Evolutionary conservation across 2,329 filamentous ascomycete species (phyloP).

Genomic region (Tolypocladium paradoxum): DNA sequence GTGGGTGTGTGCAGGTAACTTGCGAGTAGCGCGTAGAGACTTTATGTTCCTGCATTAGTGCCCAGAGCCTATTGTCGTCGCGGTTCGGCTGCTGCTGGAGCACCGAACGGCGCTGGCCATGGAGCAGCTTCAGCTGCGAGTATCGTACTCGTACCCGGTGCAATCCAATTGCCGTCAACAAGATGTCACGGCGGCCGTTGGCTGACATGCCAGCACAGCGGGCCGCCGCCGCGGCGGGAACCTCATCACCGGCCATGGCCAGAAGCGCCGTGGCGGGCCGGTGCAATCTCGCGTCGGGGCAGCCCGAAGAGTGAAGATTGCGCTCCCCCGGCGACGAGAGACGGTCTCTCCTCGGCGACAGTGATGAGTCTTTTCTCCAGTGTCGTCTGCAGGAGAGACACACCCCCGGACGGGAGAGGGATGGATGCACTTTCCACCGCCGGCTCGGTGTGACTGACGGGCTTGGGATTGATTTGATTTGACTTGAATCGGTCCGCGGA

Average conservation of each 20-base stretch:
- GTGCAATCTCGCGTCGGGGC: background rate
- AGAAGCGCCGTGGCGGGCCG: background rate
- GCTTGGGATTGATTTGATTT: background rate
- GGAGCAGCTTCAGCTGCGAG: too few relatives aligned
- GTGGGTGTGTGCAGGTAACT: background rate
- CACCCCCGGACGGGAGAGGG: background rate
- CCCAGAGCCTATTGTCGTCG: background rate
- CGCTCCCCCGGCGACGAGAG: background rate
- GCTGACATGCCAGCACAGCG: background rate
- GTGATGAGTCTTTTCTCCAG: background rate
- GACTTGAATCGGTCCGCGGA: background rate
- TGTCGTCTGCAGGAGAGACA: too few relatives aligned
- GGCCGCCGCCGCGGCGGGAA: background rate
- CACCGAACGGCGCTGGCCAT: too few relatives aligned
- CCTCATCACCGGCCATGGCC: background rate
- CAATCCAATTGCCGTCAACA: background rate
- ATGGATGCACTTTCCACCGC: background rate
- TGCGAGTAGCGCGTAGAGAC: background rate
- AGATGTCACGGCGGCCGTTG: background rate
- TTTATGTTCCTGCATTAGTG: conserved; percentile 13
- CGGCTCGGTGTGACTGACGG: background rate
- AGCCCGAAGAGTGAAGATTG: background rate
- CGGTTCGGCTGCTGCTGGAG: too few relatives aligned
- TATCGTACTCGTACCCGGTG: too few relatives aligned
- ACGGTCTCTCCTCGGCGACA: background rate